Percentiles rank a stretch among this genome's conserved stretches.
These are phyloP conservation scores for Handroanthus guayacan DNA, from an alignment of 257 asterid species.

Conservation along the genomic window DNA sequence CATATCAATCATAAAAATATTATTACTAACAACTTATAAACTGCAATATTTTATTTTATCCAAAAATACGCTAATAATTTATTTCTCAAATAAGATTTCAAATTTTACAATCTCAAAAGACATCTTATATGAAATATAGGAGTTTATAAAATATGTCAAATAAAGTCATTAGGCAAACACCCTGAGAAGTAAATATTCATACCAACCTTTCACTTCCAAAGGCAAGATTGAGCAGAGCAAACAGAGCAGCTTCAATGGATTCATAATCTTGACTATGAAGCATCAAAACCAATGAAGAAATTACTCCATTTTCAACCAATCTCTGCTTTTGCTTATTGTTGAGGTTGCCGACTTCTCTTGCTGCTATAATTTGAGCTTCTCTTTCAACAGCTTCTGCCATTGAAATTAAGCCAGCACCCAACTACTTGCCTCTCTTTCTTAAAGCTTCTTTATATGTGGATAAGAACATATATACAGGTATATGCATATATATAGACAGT, in stretches of 20 bases:
- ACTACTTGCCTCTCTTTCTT: constrained; percentile 10
- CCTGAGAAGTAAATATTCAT: neutral
- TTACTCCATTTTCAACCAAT: constrained; percentile 57
- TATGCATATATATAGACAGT: constrained; percentile 18
- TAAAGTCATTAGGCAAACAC: too few species aligned
- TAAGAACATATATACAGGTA: constrained; percentile 13
- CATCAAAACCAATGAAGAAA: constrained; percentile 66
- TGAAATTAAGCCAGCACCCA: constrained; percentile 32
- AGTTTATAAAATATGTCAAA: too few species aligned
- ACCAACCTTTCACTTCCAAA: constrained; percentile 78
- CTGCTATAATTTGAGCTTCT: constrained; percentile 61
- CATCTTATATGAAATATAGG: too few species aligned
- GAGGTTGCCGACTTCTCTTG: constrained; percentile 59
- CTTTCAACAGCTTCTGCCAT: constrained; percentile 71
- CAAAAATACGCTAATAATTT: too few species aligned
- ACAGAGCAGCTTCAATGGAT: constrained; percentile 68
- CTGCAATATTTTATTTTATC: too few species aligned
- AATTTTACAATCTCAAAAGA: too few species aligned
- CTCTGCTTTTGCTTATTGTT: constrained; percentile 58
- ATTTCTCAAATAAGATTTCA: too few species aligned
- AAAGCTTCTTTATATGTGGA: constrained; percentile 11
- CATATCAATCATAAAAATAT: too few species aligned
- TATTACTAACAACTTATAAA: too few species aligned
- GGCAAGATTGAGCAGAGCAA: constrained; percentile 76
- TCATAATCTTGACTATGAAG: constrained; percentile 61